Conservation (phyloP, 2,329 filamentous ascomycete genomes). For the Hansfordia pulvinata region DNA sequence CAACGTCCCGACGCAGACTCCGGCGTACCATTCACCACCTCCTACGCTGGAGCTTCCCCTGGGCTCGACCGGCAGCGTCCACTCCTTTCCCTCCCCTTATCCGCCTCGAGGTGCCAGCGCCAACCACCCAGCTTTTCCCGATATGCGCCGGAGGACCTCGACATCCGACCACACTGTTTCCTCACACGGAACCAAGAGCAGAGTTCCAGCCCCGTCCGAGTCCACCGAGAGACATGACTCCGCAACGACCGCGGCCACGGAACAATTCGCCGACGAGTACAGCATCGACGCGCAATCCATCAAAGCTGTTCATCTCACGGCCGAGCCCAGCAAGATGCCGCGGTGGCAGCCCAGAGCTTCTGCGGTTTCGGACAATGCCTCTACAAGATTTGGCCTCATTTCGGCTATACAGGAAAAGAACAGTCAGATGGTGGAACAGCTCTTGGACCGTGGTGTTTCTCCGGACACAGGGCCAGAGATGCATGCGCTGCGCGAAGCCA, state of each 20-base stretch:
- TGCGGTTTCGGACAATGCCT: conserved; percentile 24
- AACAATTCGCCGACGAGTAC: conserved; percentile 5
- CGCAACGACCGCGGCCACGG: too few species aligned
- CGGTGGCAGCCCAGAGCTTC: conserved; percentile 34
- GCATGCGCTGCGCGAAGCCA: conserved; percentile 37
- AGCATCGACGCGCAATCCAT: conserved; percentile 10
- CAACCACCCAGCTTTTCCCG: conserved; percentile 4
- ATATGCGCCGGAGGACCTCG: conserved; percentile 9
- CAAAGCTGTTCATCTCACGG: conserved; percentile 33
- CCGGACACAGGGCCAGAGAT: conserved; percentile 31
- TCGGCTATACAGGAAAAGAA: conserved; percentile 43
- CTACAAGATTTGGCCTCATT: conserved; percentile 32
- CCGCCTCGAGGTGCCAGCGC: conserved; percentile 4
- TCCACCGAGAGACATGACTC: conserved; percentile 2
- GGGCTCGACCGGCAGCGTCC: background rate
- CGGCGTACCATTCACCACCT: too few species aligned
- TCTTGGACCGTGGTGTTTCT: conserved; percentile 42
- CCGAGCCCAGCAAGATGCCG: conserved; percentile 35
- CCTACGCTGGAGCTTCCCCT: too few species aligned
- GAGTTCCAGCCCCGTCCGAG: conserved; percentile 7
- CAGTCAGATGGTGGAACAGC: conserved; percentile 39
- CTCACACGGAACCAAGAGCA: conserved; percentile 7
- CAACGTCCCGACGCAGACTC: too few species aligned
- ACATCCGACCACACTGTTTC: conserved; percentile 10
- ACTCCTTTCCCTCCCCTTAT: background rate